Base-by-base conservation (phyloP, 768 basidiomycete species). In the Antrodiella citrinella region DNA sequence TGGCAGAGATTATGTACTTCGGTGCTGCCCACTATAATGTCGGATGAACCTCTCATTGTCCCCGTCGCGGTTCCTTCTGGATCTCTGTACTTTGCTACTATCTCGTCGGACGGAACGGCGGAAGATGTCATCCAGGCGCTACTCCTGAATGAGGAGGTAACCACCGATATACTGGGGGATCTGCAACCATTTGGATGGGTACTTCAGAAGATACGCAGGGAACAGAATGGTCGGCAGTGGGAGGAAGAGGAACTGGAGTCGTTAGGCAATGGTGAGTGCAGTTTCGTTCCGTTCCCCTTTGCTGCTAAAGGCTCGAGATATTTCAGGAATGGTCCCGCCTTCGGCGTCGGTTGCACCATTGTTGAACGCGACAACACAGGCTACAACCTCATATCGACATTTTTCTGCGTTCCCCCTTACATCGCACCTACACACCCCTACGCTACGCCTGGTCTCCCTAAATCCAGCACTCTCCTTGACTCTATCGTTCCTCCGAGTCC, bases 351-450 rank as follows among this genome's bases (percentile, higher is more conserved):
- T 87, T 49, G 75, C 76, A 0, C 78, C 81, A 2, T 65, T 86
- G 11, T 62, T 86, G 21, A 69, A 73, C 59, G 59, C 68, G 24
- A 51, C 72, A 11, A 59, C 69, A 19, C 57, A 66, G 43, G 61
- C 65, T 30, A 64, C 59, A 19, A 47, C 68, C 2, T 58, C 67
- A 40, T 65, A 75, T 46, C 72, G 76, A 21, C 77, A 78, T 54
- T 89, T 87, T 66, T 84, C 85, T 12, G 72, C 80, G 3, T 89
- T 87, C 58, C 76, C 79, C 5, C 67, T 85, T 55, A 84, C 84
- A 1, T 75, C 77, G 0, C 83, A 85, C 62, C 68, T 86, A 30
- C 84, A 85, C 58, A 69, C 70, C 2, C 82, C 89, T 9, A 66
- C 73, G 2, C 63, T 91, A 38, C 83, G 88, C 1, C 70, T 93